These are phyloP conservation scores for Elaphomyces granulatus DNA, from an alignment of 495 filamentous ascomycete species.

Conservation along the genomic window DNA sequence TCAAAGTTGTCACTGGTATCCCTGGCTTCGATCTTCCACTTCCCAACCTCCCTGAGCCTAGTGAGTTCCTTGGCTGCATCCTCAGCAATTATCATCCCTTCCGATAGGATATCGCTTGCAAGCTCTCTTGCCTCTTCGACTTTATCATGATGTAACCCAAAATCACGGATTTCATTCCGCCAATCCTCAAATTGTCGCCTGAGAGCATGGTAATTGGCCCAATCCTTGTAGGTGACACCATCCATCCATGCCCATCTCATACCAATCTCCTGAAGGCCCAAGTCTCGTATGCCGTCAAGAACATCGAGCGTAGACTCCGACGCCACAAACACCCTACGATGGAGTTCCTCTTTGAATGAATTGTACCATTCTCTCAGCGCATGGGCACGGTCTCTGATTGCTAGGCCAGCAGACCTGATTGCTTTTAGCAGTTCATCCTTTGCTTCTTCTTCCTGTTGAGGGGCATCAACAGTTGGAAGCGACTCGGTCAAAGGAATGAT, in stretches of 20 bases:
- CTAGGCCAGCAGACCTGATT: slow-evolving; percentile 59
- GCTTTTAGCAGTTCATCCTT: slow-evolving; percentile 47
- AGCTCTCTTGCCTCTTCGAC: slow-evolving; percentile 54
- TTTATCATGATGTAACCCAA: slow-evolving; percentile 57
- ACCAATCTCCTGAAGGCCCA: slow-evolving; percentile 87
- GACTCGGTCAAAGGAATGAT: slow-evolving; percentile 48
- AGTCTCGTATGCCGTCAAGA: slow-evolving; percentile 69
- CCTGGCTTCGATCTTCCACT: slow-evolving; percentile 67
- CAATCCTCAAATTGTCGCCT: slow-evolving; percentile 75
- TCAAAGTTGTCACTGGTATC: slow-evolving; percentile 69
- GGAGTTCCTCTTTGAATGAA: slow-evolving; percentile 54
- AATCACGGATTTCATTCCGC: slow-evolving; percentile 59
- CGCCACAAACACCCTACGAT: slow-evolving; percentile 53
- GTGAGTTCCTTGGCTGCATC: slow-evolving; percentile 68
- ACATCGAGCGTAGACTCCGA: slow-evolving; percentile 71
- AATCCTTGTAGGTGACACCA: slow-evolving; percentile 88
- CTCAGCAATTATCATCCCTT: slow-evolving; percentile 69
- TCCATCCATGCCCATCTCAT: slow-evolving; percentile 98
- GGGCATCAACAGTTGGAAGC: slow-evolving; percentile 37
- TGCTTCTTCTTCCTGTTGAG: slow-evolving; percentile 39
- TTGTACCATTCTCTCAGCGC: slow-evolving; percentile 66
- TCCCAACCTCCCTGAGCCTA: slow-evolving; percentile 68
- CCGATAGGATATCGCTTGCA: slow-evolving; percentile 52
- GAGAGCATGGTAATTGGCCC: slow-evolving; percentile 78
- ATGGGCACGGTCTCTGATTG: slow-evolving; percentile 70